These are phyloP conservation scores for Phytophthora litchii DNA, from an alignment of 352 stramenopile genomes.

Conservation along the genomic window DNA sequence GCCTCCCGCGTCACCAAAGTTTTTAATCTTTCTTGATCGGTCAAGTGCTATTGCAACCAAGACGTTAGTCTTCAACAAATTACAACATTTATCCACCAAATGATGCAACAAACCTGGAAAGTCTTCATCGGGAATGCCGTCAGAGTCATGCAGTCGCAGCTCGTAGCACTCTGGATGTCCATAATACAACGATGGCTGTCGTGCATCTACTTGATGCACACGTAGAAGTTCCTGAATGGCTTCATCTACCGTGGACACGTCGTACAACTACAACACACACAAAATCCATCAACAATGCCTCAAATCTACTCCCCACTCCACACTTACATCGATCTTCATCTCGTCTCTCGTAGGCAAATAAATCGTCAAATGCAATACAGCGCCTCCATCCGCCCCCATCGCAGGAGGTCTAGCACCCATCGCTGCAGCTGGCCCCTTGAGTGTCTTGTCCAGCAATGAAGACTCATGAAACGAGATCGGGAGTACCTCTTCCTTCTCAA, in stretches of 20 bases:
- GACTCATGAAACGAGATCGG: conserved; percentile 72
- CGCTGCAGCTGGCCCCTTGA: conserved; percentile 58
- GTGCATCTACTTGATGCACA: conserved; percentile 66
- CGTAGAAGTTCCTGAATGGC: conserved; percentile 85
- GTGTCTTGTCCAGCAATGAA: conserved; percentile 77
- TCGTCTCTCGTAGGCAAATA: conserved; percentile 84
- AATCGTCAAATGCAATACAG: conserved; percentile 84
- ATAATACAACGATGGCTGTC: conserved; percentile 80
- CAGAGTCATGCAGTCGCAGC: conserved; percentile 80
- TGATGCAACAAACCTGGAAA: conserved; percentile 61
- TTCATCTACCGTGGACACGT: conserved; percentile 87
- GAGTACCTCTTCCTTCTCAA: conserved; percentile 69
- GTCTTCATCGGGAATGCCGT: conserved; percentile 87
- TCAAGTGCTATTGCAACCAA: conserved; percentile 60
- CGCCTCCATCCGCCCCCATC: conserved; percentile 64
- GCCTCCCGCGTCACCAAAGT: conserved; percentile 87
- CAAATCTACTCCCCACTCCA: background rate
- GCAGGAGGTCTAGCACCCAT: conserved; percentile 61
- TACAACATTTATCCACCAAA: background rate
- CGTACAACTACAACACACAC: conserved; percentile 65
- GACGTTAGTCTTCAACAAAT: conserved; percentile 4
- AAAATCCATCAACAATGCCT: conserved; percentile 2
- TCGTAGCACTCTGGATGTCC: conserved; percentile 89
- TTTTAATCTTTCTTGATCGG: conserved; percentile 89
- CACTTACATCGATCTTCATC: conserved; percentile 87